A percentile compares a stretch with the other conserved stretches of the same genome.
Evolutionary conservation across 2,329 filamentous ascomycete species (phyloP).

Genomic region (Xylariaceae sp.): DNA sequence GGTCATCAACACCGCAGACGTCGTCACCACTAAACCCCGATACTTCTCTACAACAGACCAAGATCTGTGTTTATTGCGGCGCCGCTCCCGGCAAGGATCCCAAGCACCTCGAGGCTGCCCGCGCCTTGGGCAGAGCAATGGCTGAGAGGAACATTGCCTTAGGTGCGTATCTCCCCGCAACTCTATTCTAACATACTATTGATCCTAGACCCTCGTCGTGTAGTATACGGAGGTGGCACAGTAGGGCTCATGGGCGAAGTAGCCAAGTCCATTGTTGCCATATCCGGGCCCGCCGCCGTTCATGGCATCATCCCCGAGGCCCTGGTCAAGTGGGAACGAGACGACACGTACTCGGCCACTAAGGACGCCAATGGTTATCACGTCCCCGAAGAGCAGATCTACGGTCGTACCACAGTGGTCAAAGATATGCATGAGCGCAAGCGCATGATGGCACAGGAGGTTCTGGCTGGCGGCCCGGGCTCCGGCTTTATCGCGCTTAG

Average conservation of each 20-base stretch:
- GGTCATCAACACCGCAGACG: constrained; percentile 32
- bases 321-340: constrained; percentile 73
- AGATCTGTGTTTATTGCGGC: constrained; percentile 94
- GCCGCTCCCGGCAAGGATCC: constrained; percentile 69
- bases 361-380: constrained; percentile 47
- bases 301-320: constrained; percentile 92
- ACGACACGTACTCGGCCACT: constrained; percentile 49
- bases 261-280: constrained; percentile 76
- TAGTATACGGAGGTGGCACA: constrained; percentile 92
- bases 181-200: constrained; percentile 11
- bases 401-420: constrained; percentile 83
- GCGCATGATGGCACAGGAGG: constrained; percentile 85
- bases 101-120: constrained; percentile 73
- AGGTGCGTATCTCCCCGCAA: constrained; percentile 37
- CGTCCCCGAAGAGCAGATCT: constrained; percentile 61
- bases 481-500: constrained; percentile 84
- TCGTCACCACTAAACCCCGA: constrained; percentile 27
- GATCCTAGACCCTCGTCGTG: background rate
- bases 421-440: constrained; percentile 96
- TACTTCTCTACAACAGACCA: constrained; percentile 44
- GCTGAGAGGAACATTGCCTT: constrained; percentile 74
- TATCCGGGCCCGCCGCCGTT: constrained; percentile 75
- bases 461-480: constrained; percentile 75
- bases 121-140: constrained; percentile 68
- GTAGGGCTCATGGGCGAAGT: constrained; percentile 94